Conservation (phyloP, 306 rosid species). For the Abrus precatorius region DNA sequence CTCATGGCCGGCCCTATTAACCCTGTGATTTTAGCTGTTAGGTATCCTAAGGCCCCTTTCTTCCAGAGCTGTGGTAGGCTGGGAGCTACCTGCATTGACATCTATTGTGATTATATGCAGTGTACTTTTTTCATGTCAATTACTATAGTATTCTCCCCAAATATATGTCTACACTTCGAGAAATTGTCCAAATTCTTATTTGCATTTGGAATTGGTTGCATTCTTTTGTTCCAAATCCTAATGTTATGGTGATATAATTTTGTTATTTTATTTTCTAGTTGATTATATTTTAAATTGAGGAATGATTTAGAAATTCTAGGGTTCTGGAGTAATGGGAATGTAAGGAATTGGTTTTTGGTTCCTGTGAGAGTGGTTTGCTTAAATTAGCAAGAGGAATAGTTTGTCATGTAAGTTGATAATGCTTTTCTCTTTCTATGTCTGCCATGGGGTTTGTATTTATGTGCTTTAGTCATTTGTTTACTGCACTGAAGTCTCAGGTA, state of each 20-base stretch:
- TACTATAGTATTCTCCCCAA: background rate
- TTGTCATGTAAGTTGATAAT: slow-evolving; percentile 9
- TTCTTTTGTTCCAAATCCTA: background rate
- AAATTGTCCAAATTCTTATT: background rate
- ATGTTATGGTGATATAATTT: background rate
- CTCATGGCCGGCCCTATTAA: background rate
- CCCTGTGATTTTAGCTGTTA: background rate
- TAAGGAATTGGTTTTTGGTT: background rate
- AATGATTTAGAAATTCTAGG: background rate
- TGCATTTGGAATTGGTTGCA: background rate
- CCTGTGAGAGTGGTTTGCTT: background rate
- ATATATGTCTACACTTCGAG: slow-evolving; percentile 9
- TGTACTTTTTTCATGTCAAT: background rate
- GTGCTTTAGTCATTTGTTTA: slow-evolving; percentile 21
- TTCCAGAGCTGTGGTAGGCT: background rate
- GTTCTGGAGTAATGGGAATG: slow-evolving; percentile 12
- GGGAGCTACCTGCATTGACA: background rate
- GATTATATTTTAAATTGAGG: slow-evolving; percentile 14
- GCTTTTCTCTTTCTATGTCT: slow-evolving; percentile 6
- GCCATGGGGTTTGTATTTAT: background rate
- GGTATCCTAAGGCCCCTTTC: background rate
- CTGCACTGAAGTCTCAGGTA: background rate
- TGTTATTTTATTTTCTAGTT: slow-evolving; percentile 3
- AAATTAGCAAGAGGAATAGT: background rate
- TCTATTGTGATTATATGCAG: background rate